phyloP scores from a whole-genome alignment of 371 early-diverging fungal genomes.

The Lichtheimia ramosa region DNA sequence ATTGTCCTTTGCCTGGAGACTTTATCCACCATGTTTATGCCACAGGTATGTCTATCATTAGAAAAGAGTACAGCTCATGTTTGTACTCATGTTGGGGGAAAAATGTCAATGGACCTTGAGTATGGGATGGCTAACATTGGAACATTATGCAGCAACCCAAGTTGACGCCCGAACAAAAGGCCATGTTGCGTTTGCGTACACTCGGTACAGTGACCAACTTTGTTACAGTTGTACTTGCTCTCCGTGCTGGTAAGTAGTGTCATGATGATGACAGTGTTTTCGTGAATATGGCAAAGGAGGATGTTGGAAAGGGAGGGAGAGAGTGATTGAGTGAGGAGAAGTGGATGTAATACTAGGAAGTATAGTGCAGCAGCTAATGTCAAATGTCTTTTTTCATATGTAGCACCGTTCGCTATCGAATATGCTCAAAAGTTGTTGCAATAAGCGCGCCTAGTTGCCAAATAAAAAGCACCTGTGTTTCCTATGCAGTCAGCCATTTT shows the following conservation, averaged over 20 bases:
- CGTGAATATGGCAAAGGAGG: constrained; percentile 4
- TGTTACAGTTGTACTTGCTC: constrained; percentile 35
- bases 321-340: background rate
- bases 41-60: constrained; percentile 14
- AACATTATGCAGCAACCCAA: constrained; percentile 38
- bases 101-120: no score
- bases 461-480: background rate
- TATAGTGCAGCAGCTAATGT: background rate
- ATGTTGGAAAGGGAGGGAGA: constrained; percentile 5
- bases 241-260: constrained; percentile 49
- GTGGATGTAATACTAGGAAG: background rate
- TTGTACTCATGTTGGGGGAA: no score
- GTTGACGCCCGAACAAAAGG: constrained; percentile 53
- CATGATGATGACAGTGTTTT: background rate
- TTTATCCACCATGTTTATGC: constrained; percentile 26
- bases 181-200: constrained; percentile 44
- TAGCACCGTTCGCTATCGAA: constrained; percentile 52
- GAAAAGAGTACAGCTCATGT: no score
- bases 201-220: constrained; percentile 45
- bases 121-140: background rate
- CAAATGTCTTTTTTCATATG: background rate
- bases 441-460: constrained; percentile 5
- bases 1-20: no score
- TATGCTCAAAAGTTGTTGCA: constrained; percentile 42
- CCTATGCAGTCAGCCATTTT: background rate